A percentile compares a stretch with the other conserved stretches of the same genome.
Evolutionary conservation across 495 filamentous ascomycete species (phyloP).

Genomic region (Podospora pseudopauciseta): DNA sequence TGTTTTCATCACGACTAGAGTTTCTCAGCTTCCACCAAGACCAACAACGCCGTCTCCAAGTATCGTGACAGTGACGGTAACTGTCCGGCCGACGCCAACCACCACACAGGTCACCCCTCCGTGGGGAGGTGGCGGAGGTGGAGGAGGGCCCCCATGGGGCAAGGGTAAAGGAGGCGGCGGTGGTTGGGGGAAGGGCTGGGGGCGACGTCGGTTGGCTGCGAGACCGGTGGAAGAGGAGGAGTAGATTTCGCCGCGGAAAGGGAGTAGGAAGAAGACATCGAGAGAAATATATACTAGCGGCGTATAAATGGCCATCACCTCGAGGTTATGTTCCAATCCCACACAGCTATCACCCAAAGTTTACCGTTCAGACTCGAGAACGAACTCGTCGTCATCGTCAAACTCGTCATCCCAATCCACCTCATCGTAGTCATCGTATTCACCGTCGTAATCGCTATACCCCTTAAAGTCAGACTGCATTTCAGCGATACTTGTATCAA

Average conservation of each 20-base stretch:
- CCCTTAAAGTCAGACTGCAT: too few species aligned
- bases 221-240: slow-evolving; percentile 2
- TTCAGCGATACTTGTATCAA: background rate
- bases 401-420: too few species aligned
- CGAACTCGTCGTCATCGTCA: too few species aligned
- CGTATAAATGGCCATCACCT: too few species aligned
- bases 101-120: background rate
- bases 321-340: too few species aligned
- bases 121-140: background rate
- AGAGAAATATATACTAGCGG: background rate
- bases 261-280: background rate
- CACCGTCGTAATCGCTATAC: too few species aligned
- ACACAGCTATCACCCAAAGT: too few species aligned
- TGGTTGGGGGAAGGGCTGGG: slow-evolving; percentile 11
- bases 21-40: slow-evolving; percentile 13
- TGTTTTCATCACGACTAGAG: slow-evolving; percentile 15
- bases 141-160: slow-evolving; percentile 13
- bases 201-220: slow-evolving; percentile 6
- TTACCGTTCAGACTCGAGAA: too few species aligned
- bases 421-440: too few species aligned
- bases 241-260: background rate
- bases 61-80: slow-evolving; percentile 16
- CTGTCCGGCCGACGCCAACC: background rate
- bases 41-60: background rate
- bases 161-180: slow-evolving; percentile 8